phyloP scores from a whole-genome alignment of 2,329 filamentous ascomycete species.

The Ophiostoma ulmi region DNA sequence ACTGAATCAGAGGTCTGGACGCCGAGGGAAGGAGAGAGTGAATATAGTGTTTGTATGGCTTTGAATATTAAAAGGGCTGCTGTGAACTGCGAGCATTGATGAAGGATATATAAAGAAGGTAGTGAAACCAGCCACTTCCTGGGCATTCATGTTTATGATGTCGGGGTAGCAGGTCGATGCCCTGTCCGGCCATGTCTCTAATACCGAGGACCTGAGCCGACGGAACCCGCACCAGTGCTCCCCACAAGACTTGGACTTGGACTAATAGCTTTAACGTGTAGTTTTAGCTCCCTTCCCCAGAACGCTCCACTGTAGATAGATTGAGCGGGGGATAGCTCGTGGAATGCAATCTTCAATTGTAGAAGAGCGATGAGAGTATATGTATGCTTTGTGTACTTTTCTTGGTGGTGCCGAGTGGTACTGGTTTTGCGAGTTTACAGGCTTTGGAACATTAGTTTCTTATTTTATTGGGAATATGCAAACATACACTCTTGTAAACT shows the following conservation, averaged over 20 bases:
- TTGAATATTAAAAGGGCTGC: no score
- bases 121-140: not conserved
- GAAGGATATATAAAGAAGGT: not conserved
- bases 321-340: not conserved
- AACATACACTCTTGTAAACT: not conserved
- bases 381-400: no score
- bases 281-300: constrained; percentile 6
- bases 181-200: constrained; percentile 8
- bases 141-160: not conserved
- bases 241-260: not conserved
- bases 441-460: no score
- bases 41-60: no score
- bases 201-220: constrained; percentile 34
- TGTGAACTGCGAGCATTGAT: not conserved
- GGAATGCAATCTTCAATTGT: not conserved
- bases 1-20: no score
- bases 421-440: no score
- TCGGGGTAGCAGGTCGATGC: not conserved
- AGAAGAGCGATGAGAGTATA: not conserved
- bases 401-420: not conserved
- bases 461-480: no score
- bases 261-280: not conserved
- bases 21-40: no score
- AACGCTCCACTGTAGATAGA: constrained; percentile 1
- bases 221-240: constrained; percentile 28